Evolutionary conservation across 169 alveolate species (phyloP), one percentile per base, ranked within the genome.

Genomic region (Eimeria necatrix): DNA sequence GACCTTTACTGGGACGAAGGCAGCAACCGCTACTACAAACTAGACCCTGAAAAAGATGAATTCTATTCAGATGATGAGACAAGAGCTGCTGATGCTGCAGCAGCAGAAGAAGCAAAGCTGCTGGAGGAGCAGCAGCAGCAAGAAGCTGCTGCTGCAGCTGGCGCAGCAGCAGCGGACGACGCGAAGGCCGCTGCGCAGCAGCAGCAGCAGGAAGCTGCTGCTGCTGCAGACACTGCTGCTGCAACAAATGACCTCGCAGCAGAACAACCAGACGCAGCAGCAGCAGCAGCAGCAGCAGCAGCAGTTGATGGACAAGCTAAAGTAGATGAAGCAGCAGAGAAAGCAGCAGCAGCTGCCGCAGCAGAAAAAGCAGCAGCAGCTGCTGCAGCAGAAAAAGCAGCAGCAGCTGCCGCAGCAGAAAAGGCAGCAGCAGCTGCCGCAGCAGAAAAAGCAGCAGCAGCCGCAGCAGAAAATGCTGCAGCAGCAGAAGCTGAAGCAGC

Each of bases 21-120:
- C 53, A 10, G 76, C 56, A n/a, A 83, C 52, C 73, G 91, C n/a
- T 83, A 83, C 74, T 83, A 22, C 74, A 83, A 83, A 22, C 53
- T 12, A n/a, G 74, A 83, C 51, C 76, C 71, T 22, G 91, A 83
- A 52, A 83, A 83, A 46, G 74, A 83, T 46, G 91, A 83, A 26
- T 83, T 46, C 26, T 83, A 53, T 61, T 46, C 76, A 9, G 91
- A 83, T 46, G 91, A 83, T 53, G 91, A 83, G 52, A 83, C 91
- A n/a, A 71, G 91, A 10, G 91, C 91, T 9, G 91, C 91, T 4
- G 91, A 83, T 61, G 74, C 24, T 46, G 90, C 90, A 5, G 70
- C 90, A 46, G 90, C 90, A 12, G 61, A 80, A 51, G 90, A 80
- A 51, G 90, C 90, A 12, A 10, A 18, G 68, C 68, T 56, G 12